Evolutionary conservation across 139 green algal genomes (phyloP), one percentile per base, ranked within the genome.

Genomic region (Zygnema circumcarinatum): DNA sequence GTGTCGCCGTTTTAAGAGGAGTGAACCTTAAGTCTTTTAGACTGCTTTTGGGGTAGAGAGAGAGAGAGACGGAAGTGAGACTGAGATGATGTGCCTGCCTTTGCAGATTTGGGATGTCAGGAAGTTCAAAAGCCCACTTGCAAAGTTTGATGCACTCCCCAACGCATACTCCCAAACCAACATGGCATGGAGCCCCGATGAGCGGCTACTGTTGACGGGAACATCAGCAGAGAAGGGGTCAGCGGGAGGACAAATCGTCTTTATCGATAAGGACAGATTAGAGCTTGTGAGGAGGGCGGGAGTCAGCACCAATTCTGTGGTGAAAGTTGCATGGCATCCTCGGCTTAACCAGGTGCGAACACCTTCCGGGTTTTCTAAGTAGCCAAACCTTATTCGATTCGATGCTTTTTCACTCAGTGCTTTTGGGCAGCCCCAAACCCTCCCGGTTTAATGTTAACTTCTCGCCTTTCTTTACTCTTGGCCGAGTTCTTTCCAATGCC

Each of bases 331-430:
- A 22, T 99, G 97, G 97, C 97, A 99, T 86, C 81, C 89, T 0
- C 84, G 91, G 11, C 91, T 99, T 35, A 99, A 99, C 92, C 97
- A 98, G 89, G 95, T 99, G n/a, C 7, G 83, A 29, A 29, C 31
- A 68, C 31, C 31, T 35, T 81, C 2, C 35, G 29, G 32, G 74
- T 81, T 47, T 53, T 1, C 39, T 94, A 7, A 35, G 31, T 35
- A 75, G 3, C 25, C 35, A 22, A 47, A 2, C 11, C 36, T 33
- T 36, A n/a, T 79, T 38, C 21, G 32, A 22, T 33, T 32, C 33
- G 2, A 76, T 16, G 3, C 31, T 53, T 76, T 85, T 38, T 76
- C n/a, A 36, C 32, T 54, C 29, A 31, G 32, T 83, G 33, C 16
- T 79, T 35, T 16, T 35, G 20, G 16, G 33, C 21, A 21, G 20